These are phyloP conservation scores for Trichoderma harzianum DNA, from an alignment of 2,329 filamentous ascomycete genomes.

Conservation along the genomic window DNA sequence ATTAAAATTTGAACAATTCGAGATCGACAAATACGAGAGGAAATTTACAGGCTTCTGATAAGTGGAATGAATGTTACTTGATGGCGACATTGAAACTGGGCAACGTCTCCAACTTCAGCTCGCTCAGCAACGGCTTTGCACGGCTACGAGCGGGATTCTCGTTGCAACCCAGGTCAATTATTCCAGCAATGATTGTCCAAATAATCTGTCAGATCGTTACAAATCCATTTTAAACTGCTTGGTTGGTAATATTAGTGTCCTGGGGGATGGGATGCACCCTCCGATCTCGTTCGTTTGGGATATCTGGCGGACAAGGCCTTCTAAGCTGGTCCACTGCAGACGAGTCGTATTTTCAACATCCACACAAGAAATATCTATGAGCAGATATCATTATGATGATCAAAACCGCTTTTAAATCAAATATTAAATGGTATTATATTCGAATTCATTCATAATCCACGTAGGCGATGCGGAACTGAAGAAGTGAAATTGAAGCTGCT, in stretches of 20 bases:
- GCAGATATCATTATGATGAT: not conserved
- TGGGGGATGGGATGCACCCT: not conserved
- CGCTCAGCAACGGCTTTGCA: conserved; percentile 8
- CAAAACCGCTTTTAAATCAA: not conserved
- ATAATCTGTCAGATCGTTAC: not conserved
- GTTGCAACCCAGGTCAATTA: not conserved
- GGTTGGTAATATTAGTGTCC: not conserved
- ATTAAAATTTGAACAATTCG: too few relatives aligned
- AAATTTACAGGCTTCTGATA: not conserved
- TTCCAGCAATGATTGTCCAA: not conserved
- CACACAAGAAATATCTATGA: not conserved
- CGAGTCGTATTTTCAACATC: not conserved
- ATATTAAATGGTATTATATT: not conserved
- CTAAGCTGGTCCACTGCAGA: not conserved
- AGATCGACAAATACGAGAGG: not conserved
- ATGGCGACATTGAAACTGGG: not conserved
- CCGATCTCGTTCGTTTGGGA: not conserved
- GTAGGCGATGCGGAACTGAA: not conserved
- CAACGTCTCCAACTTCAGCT: not conserved
- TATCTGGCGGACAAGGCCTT: not conserved
- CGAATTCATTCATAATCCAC: not conserved
- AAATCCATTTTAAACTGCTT: not conserved
- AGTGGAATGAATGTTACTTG: not conserved
- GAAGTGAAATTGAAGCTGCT: not conserved
- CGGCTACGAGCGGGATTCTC: conserved; percentile 5